Evolutionary conservation across 2,329 filamentous ascomycete genomes (phyloP), one percentile per base, ranked within the genome.

Genomic region (Aspergillus floridensis): DNA sequence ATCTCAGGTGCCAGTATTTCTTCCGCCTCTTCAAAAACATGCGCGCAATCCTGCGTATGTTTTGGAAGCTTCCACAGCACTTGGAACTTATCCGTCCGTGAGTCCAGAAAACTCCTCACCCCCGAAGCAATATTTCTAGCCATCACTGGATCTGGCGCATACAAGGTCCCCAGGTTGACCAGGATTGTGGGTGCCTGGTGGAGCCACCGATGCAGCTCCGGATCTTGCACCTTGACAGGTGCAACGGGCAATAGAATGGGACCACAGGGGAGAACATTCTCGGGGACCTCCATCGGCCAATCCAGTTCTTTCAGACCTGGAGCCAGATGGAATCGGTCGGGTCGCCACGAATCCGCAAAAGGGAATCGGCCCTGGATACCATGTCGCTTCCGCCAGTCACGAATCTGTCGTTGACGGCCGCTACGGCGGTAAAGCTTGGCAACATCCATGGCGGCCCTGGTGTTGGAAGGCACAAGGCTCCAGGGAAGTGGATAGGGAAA

Each of bases 31-130:
- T 52, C 49, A 16, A 35, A 52, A 21, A 52, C 49, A 16, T 52
- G 49, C 31, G 21, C 49, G 35, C 49, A 52, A 21, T 52, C 49
- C 16, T 32, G n/a, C 5, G 14, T 4, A 52, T 52, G 49, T 6
- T 52, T 52, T 22, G 49, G 49, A 16, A 52, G 31, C 49, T 52
- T 52, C 49, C 49, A 52, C n/a, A 52, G n/a, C 19, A 52, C 49
- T 14, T 52, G 49, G 10, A 52, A n/a, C 16, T 52, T 32, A 12
- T 32, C 49, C 29, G 31, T 21, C 31, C 49, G 32, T 29, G 49
- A 32, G 35, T n/a, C 49, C 31, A 52, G 31, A 35, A 52, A 32
- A 16, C 19, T 38, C 49, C 29, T 52, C 31, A 52, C 26, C 4
- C 29, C 49, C 5, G 49, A 11, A 12, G 26, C 49, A 2, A 52